Evolutionary conservation across 176 grass and related monocot genomes (phyloP).

Genomic region (Oryza coarctata): DNA sequence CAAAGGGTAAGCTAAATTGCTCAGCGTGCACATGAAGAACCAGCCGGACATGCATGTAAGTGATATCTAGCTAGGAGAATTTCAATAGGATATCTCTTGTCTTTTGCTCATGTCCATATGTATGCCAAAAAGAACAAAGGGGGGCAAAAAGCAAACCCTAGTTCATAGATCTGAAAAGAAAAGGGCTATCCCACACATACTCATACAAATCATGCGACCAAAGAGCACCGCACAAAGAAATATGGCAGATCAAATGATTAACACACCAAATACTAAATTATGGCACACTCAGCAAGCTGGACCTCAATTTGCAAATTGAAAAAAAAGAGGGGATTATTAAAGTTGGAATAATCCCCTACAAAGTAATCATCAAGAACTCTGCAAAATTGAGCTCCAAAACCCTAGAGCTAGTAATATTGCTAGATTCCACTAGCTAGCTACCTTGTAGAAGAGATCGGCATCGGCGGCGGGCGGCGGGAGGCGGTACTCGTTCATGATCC

Average conservation of each 20-base stretch:
- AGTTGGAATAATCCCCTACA: neutral
- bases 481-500: conserved; percentile 99
- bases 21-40: conserved; percentile 23
- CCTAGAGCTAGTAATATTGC: conserved; percentile 5
- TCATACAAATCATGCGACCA: conserved; percentile 37
- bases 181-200: conserved; percentile 27
- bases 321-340: neutral
- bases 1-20: neutral
- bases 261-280: neutral
- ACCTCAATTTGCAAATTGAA: neutral
- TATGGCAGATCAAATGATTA: conserved; percentile 32
- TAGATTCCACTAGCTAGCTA: neutral
- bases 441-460: conserved; percentile 68
- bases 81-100: conserved; percentile 19
- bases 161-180: conserved; percentile 47
- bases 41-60: conserved; percentile 1
- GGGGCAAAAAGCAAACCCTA: conserved; percentile 56
- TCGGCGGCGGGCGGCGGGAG: conserved; percentile 53
- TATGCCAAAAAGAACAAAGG: conserved; percentile 29
- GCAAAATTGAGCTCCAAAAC: conserved; percentile 25
- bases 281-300: neutral
- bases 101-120: conserved; percentile 1
- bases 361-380: neutral
- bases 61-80: conserved; percentile 29
- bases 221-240: conserved; percentile 39